Conservation (phyloP, 495 filamentous ascomycete species). For the Xylaria cubensis region DNA sequence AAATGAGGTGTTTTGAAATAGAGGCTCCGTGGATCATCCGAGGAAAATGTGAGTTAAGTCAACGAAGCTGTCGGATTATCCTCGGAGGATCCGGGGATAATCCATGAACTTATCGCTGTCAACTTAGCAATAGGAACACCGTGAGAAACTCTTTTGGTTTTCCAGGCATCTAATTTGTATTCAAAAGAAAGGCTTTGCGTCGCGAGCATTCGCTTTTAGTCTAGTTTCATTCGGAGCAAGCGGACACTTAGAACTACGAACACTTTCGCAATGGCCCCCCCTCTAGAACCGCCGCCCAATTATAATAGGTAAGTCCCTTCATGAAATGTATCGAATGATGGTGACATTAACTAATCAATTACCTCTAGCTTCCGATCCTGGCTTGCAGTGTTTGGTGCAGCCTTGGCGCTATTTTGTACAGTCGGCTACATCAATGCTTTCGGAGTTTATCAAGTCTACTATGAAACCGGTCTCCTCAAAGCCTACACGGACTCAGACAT, state of each 20-base stretch:
- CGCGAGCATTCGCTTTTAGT: background rate
- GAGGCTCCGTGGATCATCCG: conserved; percentile 17
- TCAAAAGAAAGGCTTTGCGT: background rate
- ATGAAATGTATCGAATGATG: background rate
- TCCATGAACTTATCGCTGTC: background rate
- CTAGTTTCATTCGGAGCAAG: background rate
- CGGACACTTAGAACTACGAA: background rate
- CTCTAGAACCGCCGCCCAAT: conserved; percentile 19
- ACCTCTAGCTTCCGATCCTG: conserved; percentile 32
- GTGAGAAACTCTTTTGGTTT: background rate
- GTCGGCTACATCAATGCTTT: conserved; percentile 60
- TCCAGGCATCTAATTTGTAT: background rate
- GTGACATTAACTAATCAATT: background rate
- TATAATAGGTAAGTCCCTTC: conserved; percentile 13
- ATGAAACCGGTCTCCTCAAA: conserved; percentile 49
- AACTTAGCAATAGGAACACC: background rate
- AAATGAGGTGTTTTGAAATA: background rate
- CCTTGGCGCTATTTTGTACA: conserved; percentile 49
- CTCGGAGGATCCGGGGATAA: conserved; percentile 13
- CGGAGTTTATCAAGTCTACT: conserved; percentile 67
- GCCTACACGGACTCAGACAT: conserved; percentile 51
- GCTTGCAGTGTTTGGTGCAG: conserved; percentile 37
- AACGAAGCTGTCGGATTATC: conserved; percentile 10
- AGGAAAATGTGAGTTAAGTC: background rate
- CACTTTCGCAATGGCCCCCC: conserved; percentile 7